Evolutionary conservation across 2,329 filamentous ascomycete genomes (phyloP).

Genomic region (Fusarium sp.): DNA sequence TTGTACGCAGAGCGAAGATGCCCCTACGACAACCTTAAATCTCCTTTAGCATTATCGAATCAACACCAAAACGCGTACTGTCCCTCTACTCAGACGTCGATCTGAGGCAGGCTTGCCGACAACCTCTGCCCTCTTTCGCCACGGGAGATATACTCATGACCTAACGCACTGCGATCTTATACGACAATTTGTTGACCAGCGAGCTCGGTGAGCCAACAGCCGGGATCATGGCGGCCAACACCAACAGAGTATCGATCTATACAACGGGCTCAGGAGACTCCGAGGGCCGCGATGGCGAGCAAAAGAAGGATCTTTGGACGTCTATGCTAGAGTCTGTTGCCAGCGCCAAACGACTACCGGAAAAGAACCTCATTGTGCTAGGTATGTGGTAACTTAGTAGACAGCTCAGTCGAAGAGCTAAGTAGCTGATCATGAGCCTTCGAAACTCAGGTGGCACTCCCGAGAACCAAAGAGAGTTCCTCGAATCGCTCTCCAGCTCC

Average conservation of each 20-base stretch:
- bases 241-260: constrained; percentile 68
- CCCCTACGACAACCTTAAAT: constrained; percentile 40
- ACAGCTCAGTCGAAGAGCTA: constrained; percentile 1
- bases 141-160: constrained; percentile 18
- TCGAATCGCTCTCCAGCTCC: constrained; percentile 70
- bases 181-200: constrained; percentile 11
- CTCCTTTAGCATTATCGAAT: constrained; percentile 38
- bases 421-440: constrained; percentile 44
- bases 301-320: constrained; percentile 92
- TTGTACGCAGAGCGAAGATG: constrained; percentile 42
- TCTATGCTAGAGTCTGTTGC: constrained; percentile 92
- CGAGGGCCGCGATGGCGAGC: constrained; percentile 71
- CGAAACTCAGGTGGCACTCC: constrained; percentile 74
- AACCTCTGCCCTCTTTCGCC: neutral
- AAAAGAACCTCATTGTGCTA: constrained; percentile 90
- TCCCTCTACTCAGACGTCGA: constrained; percentile 19
- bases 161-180: constrained; percentile 15
- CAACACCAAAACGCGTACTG: constrained; percentile 35
- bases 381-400: constrained; percentile 61
- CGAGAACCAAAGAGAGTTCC: constrained; percentile 85
- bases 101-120: neutral
- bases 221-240: constrained; percentile 60
- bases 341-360: constrained; percentile 87
- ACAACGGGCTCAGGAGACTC: constrained; percentile 65
- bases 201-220: constrained; percentile 29